Percentiles rank a stretch among this genome's conserved stretches.
Conservation (phyloP, 331 rosid species). For the Cucumis variabilis region DNA sequence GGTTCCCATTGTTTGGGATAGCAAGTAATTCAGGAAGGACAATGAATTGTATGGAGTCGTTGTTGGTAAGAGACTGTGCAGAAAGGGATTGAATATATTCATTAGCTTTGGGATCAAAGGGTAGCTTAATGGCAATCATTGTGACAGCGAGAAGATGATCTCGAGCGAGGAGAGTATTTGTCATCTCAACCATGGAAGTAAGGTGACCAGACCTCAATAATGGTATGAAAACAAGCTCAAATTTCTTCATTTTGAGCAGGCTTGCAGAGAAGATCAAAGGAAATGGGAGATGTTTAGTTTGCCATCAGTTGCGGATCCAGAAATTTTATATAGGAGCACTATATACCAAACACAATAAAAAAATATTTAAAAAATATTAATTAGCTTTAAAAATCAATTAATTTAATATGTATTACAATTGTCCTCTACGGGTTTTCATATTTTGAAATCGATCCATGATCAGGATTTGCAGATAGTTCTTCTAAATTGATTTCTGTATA, state of each 20-base stretch:
- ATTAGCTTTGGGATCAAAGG: not conserved
- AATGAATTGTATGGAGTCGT: slow-evolving; percentile 39
- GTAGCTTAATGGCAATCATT: slow-evolving; percentile 32
- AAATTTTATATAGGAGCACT: too few relatives aligned
- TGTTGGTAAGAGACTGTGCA: not conserved
- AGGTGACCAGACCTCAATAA: slow-evolving; percentile 43
- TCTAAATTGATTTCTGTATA: too few relatives aligned
- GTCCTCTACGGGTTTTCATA: too few relatives aligned
- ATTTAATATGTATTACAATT: too few relatives aligned
- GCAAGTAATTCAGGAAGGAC: slow-evolving; percentile 40
- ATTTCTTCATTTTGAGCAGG: not conserved
- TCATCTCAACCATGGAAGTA: slow-evolving; percentile 49
- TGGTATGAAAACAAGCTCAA: slow-evolving; percentile 49
- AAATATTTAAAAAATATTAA: too few relatives aligned
- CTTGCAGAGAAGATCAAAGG: too few relatives aligned
- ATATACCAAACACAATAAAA: too few relatives aligned
- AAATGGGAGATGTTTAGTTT: too few relatives aligned
- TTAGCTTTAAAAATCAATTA: too few relatives aligned
- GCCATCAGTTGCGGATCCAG: too few relatives aligned
- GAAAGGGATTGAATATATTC: slow-evolving; percentile 27
- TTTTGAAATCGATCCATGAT: too few relatives aligned
- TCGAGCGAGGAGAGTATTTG: slow-evolving; percentile 46
- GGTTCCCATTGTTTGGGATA: not conserved
- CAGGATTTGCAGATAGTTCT: too few relatives aligned
- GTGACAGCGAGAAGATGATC: slow-evolving; percentile 42